Conservation (phyloP, 2,329 filamentous ascomycete species). For the Curvularia verruculosa region DNA sequence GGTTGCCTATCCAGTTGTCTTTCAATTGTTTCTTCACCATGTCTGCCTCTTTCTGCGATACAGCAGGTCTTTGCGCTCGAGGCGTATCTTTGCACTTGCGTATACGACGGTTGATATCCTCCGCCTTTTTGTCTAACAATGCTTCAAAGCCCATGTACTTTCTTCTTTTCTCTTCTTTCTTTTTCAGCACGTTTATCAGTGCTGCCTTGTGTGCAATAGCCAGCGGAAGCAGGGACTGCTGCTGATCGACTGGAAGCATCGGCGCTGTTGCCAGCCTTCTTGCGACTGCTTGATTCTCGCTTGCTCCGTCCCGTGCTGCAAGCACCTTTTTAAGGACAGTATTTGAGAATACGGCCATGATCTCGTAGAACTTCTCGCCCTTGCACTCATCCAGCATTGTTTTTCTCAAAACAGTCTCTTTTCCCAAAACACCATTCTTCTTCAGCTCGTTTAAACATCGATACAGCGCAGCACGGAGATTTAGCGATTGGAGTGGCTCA, state of each 20-base stretch:
- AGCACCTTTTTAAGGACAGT: conserved; percentile 76
- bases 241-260: conserved; percentile 37
- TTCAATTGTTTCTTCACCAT: conserved; percentile 64
- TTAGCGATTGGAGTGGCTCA: conserved; percentile 88
- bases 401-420: conserved; percentile 82
- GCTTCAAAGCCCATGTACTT: conserved; percentile 69
- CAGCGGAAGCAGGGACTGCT: conserved; percentile 63
- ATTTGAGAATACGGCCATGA: conserved; percentile 83
- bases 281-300: conserved; percentile 49
- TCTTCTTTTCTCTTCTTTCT: conserved; percentile 64
- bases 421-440: conserved; percentile 81
- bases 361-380: conserved; percentile 86
- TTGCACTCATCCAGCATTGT: conserved; percentile 97
- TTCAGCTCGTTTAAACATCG: conserved; percentile 83
- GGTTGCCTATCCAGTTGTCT: conserved; percentile 79
- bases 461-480: conserved; percentile 83
- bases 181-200: conserved; percentile 63
- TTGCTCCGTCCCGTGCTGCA: conserved; percentile 55
- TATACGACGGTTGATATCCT: conserved; percentile 61
- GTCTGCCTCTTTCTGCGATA: conserved; percentile 37
- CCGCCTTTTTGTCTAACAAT: conserved; percentile 68
- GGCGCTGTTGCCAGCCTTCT: conserved; percentile 57
- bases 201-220: conserved; percentile 75
- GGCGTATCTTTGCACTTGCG: conserved; percentile 49
- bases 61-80: conserved; percentile 36